Evolutionary conservation across 2,329 filamentous ascomycete genomes (phyloP), one percentile per base, ranked within the genome.

Genomic region (Fusarium musae): DNA sequence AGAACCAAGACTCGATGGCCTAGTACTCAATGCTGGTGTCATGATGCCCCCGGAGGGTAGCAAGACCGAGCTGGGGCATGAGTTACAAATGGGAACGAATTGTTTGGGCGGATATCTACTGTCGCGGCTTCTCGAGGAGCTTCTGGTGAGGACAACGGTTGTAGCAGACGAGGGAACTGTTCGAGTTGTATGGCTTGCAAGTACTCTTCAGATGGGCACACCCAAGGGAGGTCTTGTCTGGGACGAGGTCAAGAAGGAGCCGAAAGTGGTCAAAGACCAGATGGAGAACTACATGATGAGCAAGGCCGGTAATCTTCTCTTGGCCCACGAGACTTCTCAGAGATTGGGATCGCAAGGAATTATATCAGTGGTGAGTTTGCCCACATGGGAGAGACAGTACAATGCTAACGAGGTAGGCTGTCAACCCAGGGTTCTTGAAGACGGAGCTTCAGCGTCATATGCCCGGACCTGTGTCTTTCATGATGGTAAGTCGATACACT

Each of bases 201-300:
- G 66, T 47, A 75, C 72, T 34, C 63, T 75, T 5, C 73, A 75
- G 44, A 59, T 66, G 39, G 63, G 73, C 15, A 65, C 71, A 3
- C 63, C 66, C 6, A 73, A 72, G 28, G 69, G 63, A 16, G 69
- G 72, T 26, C 61, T 75, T 21, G 23, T 61, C 32, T 75, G 67
- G 70, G 64, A 75, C 26, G 67, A 70, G 39, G 23, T 43, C 15
- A 67, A 61, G 43, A 39, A 46, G 17, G 66, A 67, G 32, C 73
- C 74, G 11, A 63, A 62, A 28, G 32, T 69, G 7, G 58, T 44
- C 19, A 72, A 71, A 52, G 63, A 66, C 34, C 70, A 70, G 47
- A 70, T 74, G 63, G 64, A 72, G 40, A 75, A 75, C n/a, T 75
- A 74, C 52, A 74, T 74, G 67, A 75, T 75, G 70, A 72, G 62